Evolutionary conservation across 208 protist species (phyloP).

Genomic region (Trypanosomatidae sp.): DNA sequence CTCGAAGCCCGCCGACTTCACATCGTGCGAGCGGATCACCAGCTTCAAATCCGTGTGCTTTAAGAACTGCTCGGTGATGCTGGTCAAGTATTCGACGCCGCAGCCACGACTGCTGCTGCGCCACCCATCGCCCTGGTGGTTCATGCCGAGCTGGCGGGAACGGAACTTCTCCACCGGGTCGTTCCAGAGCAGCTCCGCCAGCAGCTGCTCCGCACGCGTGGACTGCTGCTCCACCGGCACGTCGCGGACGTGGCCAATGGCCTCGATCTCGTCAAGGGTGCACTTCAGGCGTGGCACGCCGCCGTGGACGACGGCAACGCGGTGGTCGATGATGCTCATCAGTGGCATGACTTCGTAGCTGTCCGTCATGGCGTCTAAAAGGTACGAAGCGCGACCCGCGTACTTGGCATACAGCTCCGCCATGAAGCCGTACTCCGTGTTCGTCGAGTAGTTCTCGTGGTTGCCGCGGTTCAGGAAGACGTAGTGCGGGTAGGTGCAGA

Average conservation of each 20-base stretch:
- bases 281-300: slow-evolving; percentile 93
- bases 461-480: slow-evolving; percentile 93
- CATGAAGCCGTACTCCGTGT: slow-evolving; percentile 85
- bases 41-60: slow-evolving; percentile 95
- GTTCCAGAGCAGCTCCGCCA: slow-evolving; percentile 99
- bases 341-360: slow-evolving; percentile 92
- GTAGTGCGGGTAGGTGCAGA: slow-evolving; percentile 75
- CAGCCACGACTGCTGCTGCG: slow-evolving; percentile 99
- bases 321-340: slow-evolving; percentile 83
- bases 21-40: slow-evolving; percentile 93
- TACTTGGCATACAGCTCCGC: slow-evolving; percentile 73
- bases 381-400: slow-evolving; percentile 37
- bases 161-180: slow-evolving; percentile 95
- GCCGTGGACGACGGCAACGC: slow-evolving; percentile 98
- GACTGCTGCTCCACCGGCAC: slow-evolving; percentile 95
- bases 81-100: slow-evolving; percentile 97
- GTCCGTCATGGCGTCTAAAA: slow-evolving; percentile 53
- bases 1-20: slow-evolving; percentile 88
- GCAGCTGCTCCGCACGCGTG: slow-evolving; percentile 93
- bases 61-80: slow-evolving; percentile 96
- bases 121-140: slow-evolving; percentile 90
- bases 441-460: slow-evolving; percentile 87
- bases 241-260: slow-evolving; percentile 94
- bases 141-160: slow-evolving; percentile 65
- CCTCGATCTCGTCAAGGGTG: slow-evolving; percentile 77